Conservation (phyloP, 257 asterid genomes). For the Capsicum rhomboideum region DNA sequence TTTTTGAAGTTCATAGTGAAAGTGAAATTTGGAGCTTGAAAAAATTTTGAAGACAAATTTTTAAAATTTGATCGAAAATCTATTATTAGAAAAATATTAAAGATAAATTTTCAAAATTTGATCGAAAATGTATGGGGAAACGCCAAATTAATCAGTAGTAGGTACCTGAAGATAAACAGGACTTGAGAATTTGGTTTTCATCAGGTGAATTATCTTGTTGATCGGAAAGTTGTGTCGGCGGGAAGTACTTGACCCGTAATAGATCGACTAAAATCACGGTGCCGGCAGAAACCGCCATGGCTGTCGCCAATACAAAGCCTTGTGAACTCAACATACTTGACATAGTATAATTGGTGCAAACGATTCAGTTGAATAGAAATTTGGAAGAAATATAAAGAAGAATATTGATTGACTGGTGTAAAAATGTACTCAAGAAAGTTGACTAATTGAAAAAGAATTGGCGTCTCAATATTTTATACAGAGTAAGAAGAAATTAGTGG, state of each 20-base stretch:
- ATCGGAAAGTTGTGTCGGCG: not conserved
- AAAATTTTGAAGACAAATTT: too few relatives aligned
- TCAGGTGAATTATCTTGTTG: conserved; percentile 7
- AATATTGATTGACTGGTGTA: not conserved
- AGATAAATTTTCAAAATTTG: too few relatives aligned
- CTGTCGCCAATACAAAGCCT: conserved; percentile 71
- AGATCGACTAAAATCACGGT: conserved; percentile 58
- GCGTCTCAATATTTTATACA: not conserved
- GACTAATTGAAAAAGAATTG: not conserved
- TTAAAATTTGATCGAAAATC: too few relatives aligned
- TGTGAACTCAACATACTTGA: conserved; percentile 55
- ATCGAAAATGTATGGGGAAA: too few relatives aligned
- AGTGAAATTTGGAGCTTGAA: not conserved
- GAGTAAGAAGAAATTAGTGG: not conserved
- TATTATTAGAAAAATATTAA: too few relatives aligned
- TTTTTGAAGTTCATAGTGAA: too few relatives aligned
- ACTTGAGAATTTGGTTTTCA: conserved; percentile 15
- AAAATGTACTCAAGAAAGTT: not conserved
- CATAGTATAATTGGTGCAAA: not conserved
- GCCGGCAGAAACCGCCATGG: conserved; percentile 90
- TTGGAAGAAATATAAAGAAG: not conserved
- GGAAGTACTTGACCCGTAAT: conserved; percentile 32
- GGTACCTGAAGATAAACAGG: conserved; percentile 73
- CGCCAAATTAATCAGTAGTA: too few relatives aligned
- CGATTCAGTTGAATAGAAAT: not conserved